phyloP scores from a whole-genome alignment of 225 moss, liverwort and hornwort genomes.

The Polytrichum commune region DNA sequence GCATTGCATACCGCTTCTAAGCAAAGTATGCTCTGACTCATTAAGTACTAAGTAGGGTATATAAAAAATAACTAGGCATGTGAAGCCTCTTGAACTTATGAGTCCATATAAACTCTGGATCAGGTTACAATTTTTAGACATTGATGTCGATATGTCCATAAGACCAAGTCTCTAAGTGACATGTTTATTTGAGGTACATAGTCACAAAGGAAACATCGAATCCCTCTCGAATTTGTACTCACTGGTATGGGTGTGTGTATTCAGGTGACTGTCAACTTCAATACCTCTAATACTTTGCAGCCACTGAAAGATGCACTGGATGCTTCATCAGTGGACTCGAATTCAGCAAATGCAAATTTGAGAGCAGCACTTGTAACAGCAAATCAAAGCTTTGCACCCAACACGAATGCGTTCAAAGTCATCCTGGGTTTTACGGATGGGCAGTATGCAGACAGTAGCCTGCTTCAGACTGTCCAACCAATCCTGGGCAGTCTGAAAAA shows the following conservation, averaged over 20 bases:
- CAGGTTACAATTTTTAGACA: too few relatives aligned
- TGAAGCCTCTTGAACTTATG: too few relatives aligned
- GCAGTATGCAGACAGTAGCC: constrained; percentile 19
- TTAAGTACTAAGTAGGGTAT: too few relatives aligned
- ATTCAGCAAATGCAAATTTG: constrained; percentile 24
- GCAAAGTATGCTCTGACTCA: too few relatives aligned
- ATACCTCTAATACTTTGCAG: not conserved
- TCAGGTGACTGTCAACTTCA: constrained; percentile 21
- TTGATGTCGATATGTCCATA: too few relatives aligned
- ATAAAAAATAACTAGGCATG: too few relatives aligned
- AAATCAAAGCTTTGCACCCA: constrained; percentile 20
- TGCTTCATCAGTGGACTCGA: constrained; percentile 15
- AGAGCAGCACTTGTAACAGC: constrained; percentile 13
- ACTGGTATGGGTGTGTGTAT: not conserved
- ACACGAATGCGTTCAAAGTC: constrained; percentile 17
- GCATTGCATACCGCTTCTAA: too few relatives aligned
- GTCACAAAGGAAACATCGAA: too few relatives aligned
- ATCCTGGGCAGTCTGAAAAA: constrained; percentile 9
- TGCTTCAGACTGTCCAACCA: not conserved
- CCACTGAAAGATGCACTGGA: constrained; percentile 22
- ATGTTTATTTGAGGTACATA: too few relatives aligned
- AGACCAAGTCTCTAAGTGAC: too few relatives aligned
- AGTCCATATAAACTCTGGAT: too few relatives aligned
- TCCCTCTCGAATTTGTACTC: too few relatives aligned
- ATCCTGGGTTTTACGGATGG: constrained; percentile 41